Base-by-base conservation (phyloP, 305 asterid species). In the Fraxinus dipetala region DNA sequence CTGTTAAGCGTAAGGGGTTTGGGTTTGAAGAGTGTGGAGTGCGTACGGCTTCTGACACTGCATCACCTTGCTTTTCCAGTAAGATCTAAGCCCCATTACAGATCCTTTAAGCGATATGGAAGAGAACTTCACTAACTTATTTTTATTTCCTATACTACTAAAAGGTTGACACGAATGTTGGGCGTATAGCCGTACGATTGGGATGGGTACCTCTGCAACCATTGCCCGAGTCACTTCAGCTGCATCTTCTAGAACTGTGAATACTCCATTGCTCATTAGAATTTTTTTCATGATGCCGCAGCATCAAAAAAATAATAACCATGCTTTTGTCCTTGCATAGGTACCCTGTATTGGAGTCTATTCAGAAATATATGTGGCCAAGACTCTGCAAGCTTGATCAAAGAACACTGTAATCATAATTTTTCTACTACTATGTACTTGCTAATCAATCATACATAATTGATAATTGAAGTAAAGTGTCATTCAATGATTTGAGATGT, bases 311-410 rank as follows among this genome's bases (percentile, higher is more conserved):
- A 80, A 74, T 65, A 78, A 78, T 84, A 43, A 84, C 82, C 78
- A 31, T 80, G 78, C 79, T 84, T 81, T 75, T 87, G 43, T 82
- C 78, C 24, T 85, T 85, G 54, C 79, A 81, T 83, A 96, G 99
- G 91, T 96, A 96, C 89, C 99, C 99, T 1, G 87, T 96, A 82
- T 81, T 95, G 91, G 99, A 96, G 87, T 90, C 99, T 4, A 93
- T 96, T 78, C 98, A 96, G 89, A 92, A 96, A 81, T 96, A 93
- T 81, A 89, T 96, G 76, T 96, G 98, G 98, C 99, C 99, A 78
- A 90, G 99, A 82, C 98, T 96, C 87, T 94, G 99, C 98, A 96
- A 94, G 87, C 98, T 96, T 85, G 99, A 95, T 87, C 98, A 96
- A 75, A 89, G 91, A 87, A 96, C 98, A 86, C 86, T 96, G 99